phyloP scores from a whole-genome alignment of 148 eudicot species.

The Arbutus unedo region DNA sequence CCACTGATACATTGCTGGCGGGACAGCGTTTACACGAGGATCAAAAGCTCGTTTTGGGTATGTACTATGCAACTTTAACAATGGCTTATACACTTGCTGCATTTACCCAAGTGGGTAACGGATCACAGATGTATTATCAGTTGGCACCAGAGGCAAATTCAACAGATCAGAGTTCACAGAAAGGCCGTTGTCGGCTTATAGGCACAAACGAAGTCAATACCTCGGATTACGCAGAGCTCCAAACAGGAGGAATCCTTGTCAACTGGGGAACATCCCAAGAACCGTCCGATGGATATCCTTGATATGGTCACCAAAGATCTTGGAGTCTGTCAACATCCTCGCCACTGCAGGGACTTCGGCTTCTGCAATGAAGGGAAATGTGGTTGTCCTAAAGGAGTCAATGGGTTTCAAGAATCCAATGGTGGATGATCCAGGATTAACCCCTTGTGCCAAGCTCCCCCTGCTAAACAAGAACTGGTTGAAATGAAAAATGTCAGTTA shows the following conservation, averaged over 20 bases:
- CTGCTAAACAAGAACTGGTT: neutral
- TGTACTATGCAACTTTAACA: neutral
- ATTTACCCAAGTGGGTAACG: neutral
- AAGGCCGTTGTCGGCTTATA: constrained; percentile 8
- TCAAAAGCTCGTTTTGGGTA: neutral
- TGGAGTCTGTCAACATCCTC: constrained; percentile 16
- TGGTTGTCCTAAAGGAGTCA: neutral
- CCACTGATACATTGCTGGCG: constrained; percentile 11
- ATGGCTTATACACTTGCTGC: neutral
- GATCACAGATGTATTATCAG: constrained; percentile 15
- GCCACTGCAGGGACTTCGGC: constrained; percentile 1
- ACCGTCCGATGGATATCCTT: neutral
- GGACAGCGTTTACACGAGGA: constrained; percentile 16
- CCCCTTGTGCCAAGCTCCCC: neutral
- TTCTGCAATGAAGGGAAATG: constrained; percentile 7
- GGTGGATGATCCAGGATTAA: neutral
- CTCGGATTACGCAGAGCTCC: constrained; percentile 11
- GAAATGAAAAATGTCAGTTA: constrained; percentile 7
- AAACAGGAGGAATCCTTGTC: neutral
- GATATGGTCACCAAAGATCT: constrained; percentile 13
- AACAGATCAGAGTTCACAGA: neutral
- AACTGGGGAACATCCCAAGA: constrained; percentile 2
- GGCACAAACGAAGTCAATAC: neutral
- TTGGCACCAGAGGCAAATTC: neutral
- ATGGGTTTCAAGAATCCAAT: neutral